Conservation (phyloP, 345 rosid species). For the Linum usitatissimum region DNA sequence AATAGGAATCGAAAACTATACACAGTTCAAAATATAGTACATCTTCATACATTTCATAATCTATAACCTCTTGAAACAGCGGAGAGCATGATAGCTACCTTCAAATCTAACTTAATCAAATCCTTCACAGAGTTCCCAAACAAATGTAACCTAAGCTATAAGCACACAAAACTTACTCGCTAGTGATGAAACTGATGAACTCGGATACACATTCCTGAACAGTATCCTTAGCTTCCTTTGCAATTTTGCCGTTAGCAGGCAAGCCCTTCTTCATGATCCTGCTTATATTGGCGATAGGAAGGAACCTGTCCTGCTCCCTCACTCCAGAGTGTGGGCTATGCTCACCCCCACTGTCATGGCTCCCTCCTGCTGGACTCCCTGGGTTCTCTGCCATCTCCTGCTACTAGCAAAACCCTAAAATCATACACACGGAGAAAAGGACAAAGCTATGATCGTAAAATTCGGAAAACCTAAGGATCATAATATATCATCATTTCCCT, state of each 20-base stretch:
- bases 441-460: too few species aligned
- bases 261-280: conserved; percentile 10
- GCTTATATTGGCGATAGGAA: conserved; percentile 9
- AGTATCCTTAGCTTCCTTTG: conserved; percentile 11
- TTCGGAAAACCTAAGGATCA: too few species aligned
- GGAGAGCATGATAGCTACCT: too few species aligned
- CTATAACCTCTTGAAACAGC: too few species aligned
- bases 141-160: background rate
- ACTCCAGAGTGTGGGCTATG: conserved; percentile 49
- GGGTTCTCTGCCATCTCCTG: conserved; percentile 55
- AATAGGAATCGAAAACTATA: background rate
- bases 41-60: too few species aligned
- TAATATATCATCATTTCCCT: too few species aligned
- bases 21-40: too few species aligned
- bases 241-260: conserved; percentile 7
- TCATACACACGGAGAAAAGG: too few species aligned
- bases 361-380: conserved; percentile 51
- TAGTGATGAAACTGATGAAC: conserved; percentile 10
- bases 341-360: conserved; percentile 50
- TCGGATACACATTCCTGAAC: conserved; percentile 10
- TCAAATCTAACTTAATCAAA: background rate
- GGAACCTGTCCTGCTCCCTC: conserved; percentile 10
- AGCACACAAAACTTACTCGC: conserved; percentile 4
- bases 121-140: background rate
- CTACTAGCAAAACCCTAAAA: background rate